These are phyloP conservation scores for Cladosporium colombiae DNA, from an alignment of 2,329 filamentous ascomycete genomes.

Conservation along the genomic window DNA sequence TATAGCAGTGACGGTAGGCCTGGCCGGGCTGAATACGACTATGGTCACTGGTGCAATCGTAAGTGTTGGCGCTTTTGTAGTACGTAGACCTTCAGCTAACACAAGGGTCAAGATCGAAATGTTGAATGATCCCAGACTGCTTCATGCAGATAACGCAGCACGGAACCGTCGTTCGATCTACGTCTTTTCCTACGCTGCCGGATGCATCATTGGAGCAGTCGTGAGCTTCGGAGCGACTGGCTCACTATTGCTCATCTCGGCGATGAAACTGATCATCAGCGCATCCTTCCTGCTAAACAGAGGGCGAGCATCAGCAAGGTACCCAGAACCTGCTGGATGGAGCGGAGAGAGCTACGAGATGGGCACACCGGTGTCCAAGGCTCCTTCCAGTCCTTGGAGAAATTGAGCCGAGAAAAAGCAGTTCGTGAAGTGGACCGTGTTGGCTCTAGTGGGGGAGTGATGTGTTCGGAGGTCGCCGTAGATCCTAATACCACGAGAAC, in stretches of 20 bases:
- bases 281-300: slow-evolving; percentile 29
- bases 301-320: slow-evolving; percentile 4
- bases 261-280: slow-evolving; percentile 25
- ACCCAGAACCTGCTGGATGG: neutral
- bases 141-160: slow-evolving; percentile 20
- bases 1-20: slow-evolving; percentile 23
- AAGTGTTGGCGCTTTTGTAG: neutral
- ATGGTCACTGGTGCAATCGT: slow-evolving; percentile 29
- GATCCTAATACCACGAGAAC: neutral
- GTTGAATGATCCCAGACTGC: slow-evolving; percentile 22
- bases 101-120: slow-evolving; percentile 16
- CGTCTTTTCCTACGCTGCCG: slow-evolving; percentile 22
- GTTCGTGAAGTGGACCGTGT: neutral
- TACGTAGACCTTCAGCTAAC: neutral
- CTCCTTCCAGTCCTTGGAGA: slow-evolving; percentile 23
- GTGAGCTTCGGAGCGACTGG: slow-evolving; percentile 11
- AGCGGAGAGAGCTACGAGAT: slow-evolving; percentile 1
- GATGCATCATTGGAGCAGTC: slow-evolving; percentile 25
- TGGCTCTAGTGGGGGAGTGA: neutral
- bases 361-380: slow-evolving; percentile 22
- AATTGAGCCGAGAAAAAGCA: slow-evolving; percentile 17
- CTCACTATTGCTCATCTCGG: slow-evolving; percentile 24
- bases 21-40: slow-evolving; percentile 30
- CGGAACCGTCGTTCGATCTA: slow-evolving; percentile 17
- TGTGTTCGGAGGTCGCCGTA: slow-evolving; percentile 11